Evolutionary conservation across 2,329 filamentous ascomycete genomes (phyloP).

Genomic region (Mycocentrospora acerina): DNA sequence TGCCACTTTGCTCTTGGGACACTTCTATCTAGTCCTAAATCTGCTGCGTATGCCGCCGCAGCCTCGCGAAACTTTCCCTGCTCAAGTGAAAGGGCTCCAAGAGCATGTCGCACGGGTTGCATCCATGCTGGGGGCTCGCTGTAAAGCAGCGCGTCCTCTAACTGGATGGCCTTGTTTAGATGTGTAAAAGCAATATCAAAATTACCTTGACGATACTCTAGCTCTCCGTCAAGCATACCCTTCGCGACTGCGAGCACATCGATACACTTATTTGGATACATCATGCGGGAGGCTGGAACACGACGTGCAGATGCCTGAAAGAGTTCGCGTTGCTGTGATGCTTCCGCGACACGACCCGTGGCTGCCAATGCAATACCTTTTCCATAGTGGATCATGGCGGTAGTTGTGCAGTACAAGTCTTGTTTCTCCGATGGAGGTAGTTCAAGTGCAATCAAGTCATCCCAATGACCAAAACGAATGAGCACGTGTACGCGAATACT

Average conservation of each 20-base stretch:
- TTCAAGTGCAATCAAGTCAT: conserved; percentile 1
- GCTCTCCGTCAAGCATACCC: conserved; percentile 4
- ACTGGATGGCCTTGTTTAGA: neutral
- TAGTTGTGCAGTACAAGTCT: neutral
- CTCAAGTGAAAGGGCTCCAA: conserved; percentile 3
- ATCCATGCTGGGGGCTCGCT: conserved; percentile 4
- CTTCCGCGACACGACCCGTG: conserved; percentile 1
- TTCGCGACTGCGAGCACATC: conserved; percentile 1
- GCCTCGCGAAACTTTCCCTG: conserved; percentile 4
- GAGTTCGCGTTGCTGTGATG: no score
- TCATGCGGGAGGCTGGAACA: no score
- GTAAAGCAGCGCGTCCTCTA: conserved; percentile 1
- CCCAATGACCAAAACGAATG: conserved; percentile 7
- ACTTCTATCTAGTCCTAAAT: conserved; percentile 2
- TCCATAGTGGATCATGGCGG: conserved; percentile 1
- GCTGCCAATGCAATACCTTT: conserved; percentile 2
- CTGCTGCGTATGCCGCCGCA: neutral
- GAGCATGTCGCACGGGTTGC: conserved; percentile 7
- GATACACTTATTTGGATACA: no score
- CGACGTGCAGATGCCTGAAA: no score
- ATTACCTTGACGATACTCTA: conserved; percentile 3
- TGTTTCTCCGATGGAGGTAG: neutral
- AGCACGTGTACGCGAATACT: no score
- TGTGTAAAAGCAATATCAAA: neutral
- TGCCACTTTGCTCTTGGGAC: conserved; percentile 1